Base-by-base conservation (phyloP, 257 asterid genomes). In the Solanum clarkiae region DNA sequence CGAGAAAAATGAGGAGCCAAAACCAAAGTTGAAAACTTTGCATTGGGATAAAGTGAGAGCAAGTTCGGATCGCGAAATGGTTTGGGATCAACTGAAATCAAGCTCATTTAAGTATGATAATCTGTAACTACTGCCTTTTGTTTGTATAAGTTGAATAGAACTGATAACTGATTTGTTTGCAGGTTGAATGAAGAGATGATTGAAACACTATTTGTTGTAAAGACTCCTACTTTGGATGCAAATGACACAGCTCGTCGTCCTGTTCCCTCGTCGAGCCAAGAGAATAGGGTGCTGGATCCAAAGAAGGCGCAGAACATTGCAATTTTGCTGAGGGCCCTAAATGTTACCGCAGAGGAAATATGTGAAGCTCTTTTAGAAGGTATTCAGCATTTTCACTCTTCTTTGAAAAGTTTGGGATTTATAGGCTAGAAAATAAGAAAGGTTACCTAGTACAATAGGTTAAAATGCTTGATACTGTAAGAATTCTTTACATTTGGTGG, bases 1-100 rank as follows among this genome's bases (percentile, higher is more conserved):
- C 42, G 83, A 36, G 24, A 84, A 49, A 63, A 85, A 15, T 32
- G 81, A 62, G n/a, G 88, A 65, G 47, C 44, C 29, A 0, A 86
- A 84, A 80, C 89, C 89, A 84, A 86, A 84, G 72, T 36, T 86
- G 86, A 86, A 86, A 80, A 86, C 87, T n/a, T 80, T 87, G 55
- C 89, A 87, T 79, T 87, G 89, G 89, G 89, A 87, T 81, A 87
- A 87, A 84, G 89, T 87, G 65, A 87, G 87, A 65, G 89, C 89
- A 87, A 84, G 85, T 56, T 84, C 89, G 47, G 89, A 87, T 69
- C 83, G 84, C 1, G 87, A 87, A 84, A 87, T 84, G 66, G 89
- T 87, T 86, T 87, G 87, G 89, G 89, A 84, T 84, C 89, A 87
- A 69, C 89, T 84, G 47, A 84, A 75, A 87, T 87, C 89, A 59